Evolutionary conservation across 768 basidiomycete species (phyloP).

Genomic region (Tricholoma sp.): DNA sequence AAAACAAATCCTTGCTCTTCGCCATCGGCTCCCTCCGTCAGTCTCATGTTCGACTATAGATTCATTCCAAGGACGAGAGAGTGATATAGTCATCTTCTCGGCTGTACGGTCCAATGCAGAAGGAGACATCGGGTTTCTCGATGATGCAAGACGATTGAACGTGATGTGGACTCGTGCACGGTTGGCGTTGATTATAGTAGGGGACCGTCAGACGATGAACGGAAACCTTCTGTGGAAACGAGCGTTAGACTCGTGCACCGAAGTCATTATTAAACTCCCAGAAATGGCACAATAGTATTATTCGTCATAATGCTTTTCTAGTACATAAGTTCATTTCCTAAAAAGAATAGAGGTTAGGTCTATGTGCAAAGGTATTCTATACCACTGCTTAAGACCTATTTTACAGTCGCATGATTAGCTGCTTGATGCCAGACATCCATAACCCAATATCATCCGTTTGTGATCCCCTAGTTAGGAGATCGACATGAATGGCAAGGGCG

Average conservation of each 20-base stretch:
- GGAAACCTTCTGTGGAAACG: conserved; percentile 45
- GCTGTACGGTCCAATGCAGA: conserved; percentile 57
- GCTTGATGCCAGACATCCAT: conserved; percentile 90
- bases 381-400: not conserved
- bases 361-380: not conserved
- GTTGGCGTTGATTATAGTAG: conserved; percentile 55
- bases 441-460: conserved; percentile 78
- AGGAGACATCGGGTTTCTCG: conserved; percentile 61
- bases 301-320: not conserved
- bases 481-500: conserved; percentile 81
- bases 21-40: conserved; percentile 31
- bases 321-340: not conserved
- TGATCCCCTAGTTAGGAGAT: conserved; percentile 74
- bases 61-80: conserved; percentile 66
- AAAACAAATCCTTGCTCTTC: conserved; percentile 48
- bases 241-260: conserved; percentile 38
- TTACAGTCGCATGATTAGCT: conserved; percentile 71
- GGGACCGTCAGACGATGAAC: conserved; percentile 47
- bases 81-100: conserved; percentile 61
- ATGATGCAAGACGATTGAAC: conserved; percentile 55
- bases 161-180: conserved; percentile 69
- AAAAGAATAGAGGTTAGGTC: not conserved
- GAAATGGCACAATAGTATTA: not conserved
- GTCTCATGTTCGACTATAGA: conserved; percentile 47
- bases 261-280: conserved; percentile 15